Evolutionary conservation across 2,329 filamentous ascomycete genomes (phyloP).

Genomic region (Aureobasidium melanogenum): DNA sequence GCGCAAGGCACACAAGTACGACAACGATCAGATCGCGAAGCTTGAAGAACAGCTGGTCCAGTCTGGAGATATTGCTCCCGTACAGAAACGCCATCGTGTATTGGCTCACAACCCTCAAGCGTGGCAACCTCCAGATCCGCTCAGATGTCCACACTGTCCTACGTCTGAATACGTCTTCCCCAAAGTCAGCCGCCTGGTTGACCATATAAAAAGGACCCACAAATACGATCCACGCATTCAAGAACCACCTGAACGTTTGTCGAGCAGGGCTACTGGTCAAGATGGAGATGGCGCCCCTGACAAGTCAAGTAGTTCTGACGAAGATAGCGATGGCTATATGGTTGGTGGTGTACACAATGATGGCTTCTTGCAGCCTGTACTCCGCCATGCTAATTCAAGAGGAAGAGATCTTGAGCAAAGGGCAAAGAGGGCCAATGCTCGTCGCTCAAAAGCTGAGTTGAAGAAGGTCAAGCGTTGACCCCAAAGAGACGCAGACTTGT

Average conservation of each 20-base stretch:
- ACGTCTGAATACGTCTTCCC: constrained; percentile 34
- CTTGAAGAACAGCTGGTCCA: constrained; percentile 3
- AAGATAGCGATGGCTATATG: constrained; percentile 35
- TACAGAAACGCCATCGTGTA: neutral
- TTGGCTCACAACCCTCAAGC: constrained; percentile 9
- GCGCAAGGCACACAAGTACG: constrained; percentile 21
- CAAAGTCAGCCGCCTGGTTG: constrained; percentile 19
- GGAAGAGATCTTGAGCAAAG: neutral
- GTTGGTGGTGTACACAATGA: constrained; percentile 58
- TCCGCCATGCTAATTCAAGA: neutral
- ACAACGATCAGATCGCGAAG: constrained; percentile 8
- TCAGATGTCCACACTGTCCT: constrained; percentile 29
- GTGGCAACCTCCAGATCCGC: constrained; percentile 15
- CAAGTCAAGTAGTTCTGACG: neutral
- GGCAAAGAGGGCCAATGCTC: neutral
- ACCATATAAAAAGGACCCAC: constrained; percentile 42
- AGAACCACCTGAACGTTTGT: constrained; percentile 12
- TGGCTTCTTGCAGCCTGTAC: constrained; percentile 49
- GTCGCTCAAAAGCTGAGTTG: neutral
- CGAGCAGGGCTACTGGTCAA: neutral
- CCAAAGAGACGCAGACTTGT: neutral
- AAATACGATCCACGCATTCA: constrained; percentile 27
- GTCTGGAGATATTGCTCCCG: neutral
- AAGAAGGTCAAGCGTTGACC: neutral
- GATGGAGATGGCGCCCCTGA: neutral